Percentiles rank a stretch among this genome's conserved stretches.
phyloP scores from a whole-genome alignment of 495 filamentous ascomycete species.

The Neurospora sp. region DNA sequence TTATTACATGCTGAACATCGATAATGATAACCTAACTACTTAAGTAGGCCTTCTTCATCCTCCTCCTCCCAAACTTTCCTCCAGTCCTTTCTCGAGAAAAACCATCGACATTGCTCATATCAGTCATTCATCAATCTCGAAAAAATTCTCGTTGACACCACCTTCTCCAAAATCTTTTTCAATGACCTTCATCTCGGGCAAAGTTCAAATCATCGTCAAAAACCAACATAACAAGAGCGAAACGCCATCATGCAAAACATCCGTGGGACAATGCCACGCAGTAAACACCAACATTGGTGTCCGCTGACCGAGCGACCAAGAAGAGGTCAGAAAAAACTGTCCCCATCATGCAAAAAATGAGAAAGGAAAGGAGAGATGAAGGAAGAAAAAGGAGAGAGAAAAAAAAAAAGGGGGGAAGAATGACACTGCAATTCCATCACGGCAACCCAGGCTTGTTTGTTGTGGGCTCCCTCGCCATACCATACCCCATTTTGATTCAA shows the following conservation, averaged over 20 bases:
- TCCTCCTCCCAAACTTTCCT: background rate
- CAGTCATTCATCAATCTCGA: background rate
- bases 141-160: background rate
- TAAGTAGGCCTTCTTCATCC: background rate
- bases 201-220: background rate
- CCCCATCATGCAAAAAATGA: background rate
- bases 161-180: background rate
- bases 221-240: background rate
- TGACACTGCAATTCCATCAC: background rate
- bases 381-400: background rate
- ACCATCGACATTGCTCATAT: background rate
- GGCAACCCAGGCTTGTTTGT: background rate
- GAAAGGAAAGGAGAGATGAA: background rate
- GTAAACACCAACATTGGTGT: background rate
- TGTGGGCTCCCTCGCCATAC: background rate
- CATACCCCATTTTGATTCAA: background rate
- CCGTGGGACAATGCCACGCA: background rate
- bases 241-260: background rate
- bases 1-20: background rate
- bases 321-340: background rate
- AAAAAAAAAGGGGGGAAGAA: background rate
- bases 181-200: background rate
- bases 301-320: background rate
- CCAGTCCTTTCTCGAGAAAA: background rate
- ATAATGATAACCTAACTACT: background rate